These are phyloP conservation scores for Metarhizium humberi DNA, from an alignment of 2,329 filamentous ascomycete species.

Conservation along the genomic window DNA sequence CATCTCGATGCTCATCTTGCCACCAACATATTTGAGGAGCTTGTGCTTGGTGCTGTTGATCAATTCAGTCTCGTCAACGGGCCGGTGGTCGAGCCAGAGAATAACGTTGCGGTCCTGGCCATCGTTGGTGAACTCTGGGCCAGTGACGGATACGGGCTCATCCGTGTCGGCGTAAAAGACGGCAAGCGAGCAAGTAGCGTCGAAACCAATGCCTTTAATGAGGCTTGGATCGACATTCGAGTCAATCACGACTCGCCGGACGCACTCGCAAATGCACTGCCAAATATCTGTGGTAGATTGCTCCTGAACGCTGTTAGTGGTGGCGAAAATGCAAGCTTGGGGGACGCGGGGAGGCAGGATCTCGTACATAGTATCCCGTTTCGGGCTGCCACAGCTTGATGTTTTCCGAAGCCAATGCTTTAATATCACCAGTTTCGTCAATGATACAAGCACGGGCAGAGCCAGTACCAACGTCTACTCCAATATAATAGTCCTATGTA, in stretches of 20 bases:
- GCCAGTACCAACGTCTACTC: conserved; percentile 93
- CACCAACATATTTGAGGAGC: conserved; percentile 89
- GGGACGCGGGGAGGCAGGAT: not conserved
- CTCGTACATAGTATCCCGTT: conserved; percentile 60
- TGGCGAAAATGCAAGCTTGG: conserved; percentile 5
- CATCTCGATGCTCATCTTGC: conserved; percentile 99
- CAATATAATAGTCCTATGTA: conserved; percentile 55
- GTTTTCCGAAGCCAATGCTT: conserved; percentile 61
- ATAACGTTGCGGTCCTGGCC: conserved; percentile 90
- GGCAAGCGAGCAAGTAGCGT: conserved; percentile 94
- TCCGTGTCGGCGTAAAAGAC: conserved; percentile 86
- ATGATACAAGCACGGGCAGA: conserved; percentile 95
- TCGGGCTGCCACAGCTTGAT: conserved; percentile 76
- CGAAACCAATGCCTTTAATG: conserved; percentile 89
- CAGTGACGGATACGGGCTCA: conserved; percentile 84
- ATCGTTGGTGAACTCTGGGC: conserved; percentile 66
- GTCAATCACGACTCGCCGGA: conserved; percentile 72
- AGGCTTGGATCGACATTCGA: conserved; percentile 66
- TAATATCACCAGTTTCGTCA: conserved; percentile 82
- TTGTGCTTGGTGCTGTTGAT: conserved; percentile 93
- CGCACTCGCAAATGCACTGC: conserved; percentile 84
- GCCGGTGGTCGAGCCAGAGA: conserved; percentile 93
- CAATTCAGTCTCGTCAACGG: conserved; percentile 79
- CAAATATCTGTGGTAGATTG: conserved; percentile 98
- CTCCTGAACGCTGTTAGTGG: conserved; percentile 43